These are phyloP conservation scores for Backusella morwellensis DNA, from an alignment of 192 early-diverging fungal genomes.

Conservation along the genomic window DNA sequence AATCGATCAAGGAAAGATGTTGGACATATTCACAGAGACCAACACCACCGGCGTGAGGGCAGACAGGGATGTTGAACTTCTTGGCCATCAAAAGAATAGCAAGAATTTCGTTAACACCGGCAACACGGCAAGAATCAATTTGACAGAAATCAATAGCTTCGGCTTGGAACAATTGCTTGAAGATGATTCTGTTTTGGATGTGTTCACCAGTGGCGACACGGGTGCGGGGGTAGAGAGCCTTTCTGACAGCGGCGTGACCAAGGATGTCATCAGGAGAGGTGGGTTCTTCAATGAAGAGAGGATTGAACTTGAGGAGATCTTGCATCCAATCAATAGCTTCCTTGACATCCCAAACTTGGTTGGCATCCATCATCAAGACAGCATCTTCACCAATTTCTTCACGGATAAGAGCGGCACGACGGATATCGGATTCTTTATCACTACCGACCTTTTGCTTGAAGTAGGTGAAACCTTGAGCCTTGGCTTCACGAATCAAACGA, in stretches of 20 bases:
- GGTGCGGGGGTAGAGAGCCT: conserved; percentile 35
- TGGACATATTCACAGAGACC: conserved; percentile 44
- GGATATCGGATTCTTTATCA: conserved; percentile 32
- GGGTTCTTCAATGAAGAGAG: conserved; percentile 45
- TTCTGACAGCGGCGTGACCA: conserved; percentile 39
- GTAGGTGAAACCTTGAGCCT: conserved; percentile 41
- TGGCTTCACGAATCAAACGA: conserved; percentile 32
- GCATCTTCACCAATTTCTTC: conserved; percentile 41
- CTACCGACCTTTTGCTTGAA: conserved; percentile 49
- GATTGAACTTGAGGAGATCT: conserved; percentile 40
- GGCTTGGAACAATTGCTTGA: conserved; percentile 44
- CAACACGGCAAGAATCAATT: conserved; percentile 39
- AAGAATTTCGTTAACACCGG: conserved; percentile 38
- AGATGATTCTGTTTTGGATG: conserved; percentile 41
- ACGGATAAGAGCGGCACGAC: conserved; percentile 42
- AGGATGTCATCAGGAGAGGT: conserved; percentile 43
- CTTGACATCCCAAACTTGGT: conserved; percentile 49
- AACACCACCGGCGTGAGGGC: conserved; percentile 40
- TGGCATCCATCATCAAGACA: conserved; percentile 47
- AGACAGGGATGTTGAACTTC: conserved; percentile 39
- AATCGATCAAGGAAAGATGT: conserved; percentile 37
- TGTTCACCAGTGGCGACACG: conserved; percentile 36
- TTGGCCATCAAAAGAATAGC: conserved; percentile 40
- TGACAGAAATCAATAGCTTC: conserved; percentile 41
- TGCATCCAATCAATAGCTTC: conserved; percentile 49